These are phyloP conservation scores for Pyrenula massariospora DNA, from an alignment of 495 filamentous ascomycete species.

Conservation along the genomic window DNA sequence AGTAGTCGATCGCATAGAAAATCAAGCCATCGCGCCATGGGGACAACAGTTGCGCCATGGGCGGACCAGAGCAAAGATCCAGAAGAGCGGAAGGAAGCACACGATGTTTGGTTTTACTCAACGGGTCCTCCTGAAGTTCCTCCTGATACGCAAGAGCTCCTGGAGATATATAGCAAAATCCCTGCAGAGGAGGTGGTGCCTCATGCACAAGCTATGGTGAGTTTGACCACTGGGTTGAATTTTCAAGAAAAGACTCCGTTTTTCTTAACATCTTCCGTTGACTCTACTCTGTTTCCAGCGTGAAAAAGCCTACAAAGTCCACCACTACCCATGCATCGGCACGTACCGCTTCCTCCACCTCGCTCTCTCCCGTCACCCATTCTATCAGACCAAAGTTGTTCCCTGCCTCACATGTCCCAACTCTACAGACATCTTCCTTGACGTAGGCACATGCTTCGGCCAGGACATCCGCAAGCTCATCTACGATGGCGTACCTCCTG, in stretches of 20 bases:
- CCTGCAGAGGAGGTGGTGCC: constrained; percentile 26
- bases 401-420: constrained; percentile 25
- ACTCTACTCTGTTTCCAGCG: neutral
- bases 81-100: neutral
- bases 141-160: constrained; percentile 8
- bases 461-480: constrained; percentile 27
- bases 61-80: neutral
- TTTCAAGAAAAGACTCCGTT: neutral
- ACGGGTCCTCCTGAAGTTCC: neutral
- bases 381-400: constrained; percentile 16
- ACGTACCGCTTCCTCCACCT: constrained; percentile 39
- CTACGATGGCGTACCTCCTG: constrained; percentile 14
- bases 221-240: neutral
- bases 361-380: constrained; percentile 16
- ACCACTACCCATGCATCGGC: constrained; percentile 41
- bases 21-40: too few relatives aligned
- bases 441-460: constrained; percentile 28
- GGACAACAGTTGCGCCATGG: too few relatives aligned
- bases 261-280: neutral
- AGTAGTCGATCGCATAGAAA: too few relatives aligned
- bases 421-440: constrained; percentile 22
- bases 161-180: constrained; percentile 37
- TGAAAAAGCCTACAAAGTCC: constrained; percentile 4
- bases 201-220: constrained; percentile 21
- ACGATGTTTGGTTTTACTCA: neutral